Base-by-base conservation (phyloP, 1,284 basidiomycete species). In the Ceratobasidium sp. region DNA sequence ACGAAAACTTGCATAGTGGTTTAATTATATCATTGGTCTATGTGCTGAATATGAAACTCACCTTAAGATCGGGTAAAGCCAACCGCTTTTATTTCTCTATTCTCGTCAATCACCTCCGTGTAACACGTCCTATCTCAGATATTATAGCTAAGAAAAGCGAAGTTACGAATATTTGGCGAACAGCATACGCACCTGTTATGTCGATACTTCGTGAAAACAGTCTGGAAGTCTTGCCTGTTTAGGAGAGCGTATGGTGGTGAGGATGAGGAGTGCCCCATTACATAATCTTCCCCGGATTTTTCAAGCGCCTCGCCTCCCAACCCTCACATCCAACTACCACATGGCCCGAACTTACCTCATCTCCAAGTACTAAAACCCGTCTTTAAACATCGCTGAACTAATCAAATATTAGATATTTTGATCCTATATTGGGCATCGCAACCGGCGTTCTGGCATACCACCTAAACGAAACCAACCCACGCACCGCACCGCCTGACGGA, bases 371-470 rank as follows among this genome's bases (percentile, higher is more conserved):
- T 59, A 31, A 41, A n/a, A 11, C 11, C 24, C 22, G 13, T n/a
- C 22, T 14, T 54, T 74, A 13, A 13, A 24, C 49, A 9, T 24
- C 14, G 27, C 29, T 56, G 74, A 31, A 19, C 29, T 61, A 73
- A 64, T 8, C 37, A 19, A n/a, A 13, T 29, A 1, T 27, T 76
- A 92, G 90, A 59, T 80, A 83, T 6, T 78, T 94, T 27, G 93
- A 94, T 81, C 91, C 92, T 19, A 76, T 93, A 31, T 83, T 96
- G 22, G 94, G 92, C 14, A 82, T 94, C 56, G 93, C 94, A 81
- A 95, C 94, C 0, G 92, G 94, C 22, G 81, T 90, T 54, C 83
- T 95, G 54, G 94, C 94, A 0, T 96, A 90, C 81, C 89, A 93
- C 80, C 87, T 96, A 27, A 88, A 92, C 82, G 94, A 96, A 81